Conservation (phyloP, 2,329 filamentous ascomycete genomes). For the Claviceps quebecensis region DNA sequence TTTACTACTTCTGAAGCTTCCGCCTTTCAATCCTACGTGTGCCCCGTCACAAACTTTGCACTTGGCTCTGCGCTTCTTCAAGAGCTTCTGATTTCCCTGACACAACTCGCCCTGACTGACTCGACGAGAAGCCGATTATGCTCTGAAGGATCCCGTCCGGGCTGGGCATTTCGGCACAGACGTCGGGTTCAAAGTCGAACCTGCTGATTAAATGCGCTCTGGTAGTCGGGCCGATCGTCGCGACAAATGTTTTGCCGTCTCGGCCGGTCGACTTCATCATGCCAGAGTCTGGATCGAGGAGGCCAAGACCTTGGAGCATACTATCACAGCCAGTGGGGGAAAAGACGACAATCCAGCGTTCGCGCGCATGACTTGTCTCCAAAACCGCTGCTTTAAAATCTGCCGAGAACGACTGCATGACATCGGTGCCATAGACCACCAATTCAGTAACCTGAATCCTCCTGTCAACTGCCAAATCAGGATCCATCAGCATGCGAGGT, state of each 20-base stretch:
- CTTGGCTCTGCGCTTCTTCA: not conserved
- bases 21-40: not conserved
- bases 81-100: not conserved
- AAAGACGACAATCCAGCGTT: constrained; percentile 64
- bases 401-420: constrained; percentile 62
- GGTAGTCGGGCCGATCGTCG: constrained; percentile 90
- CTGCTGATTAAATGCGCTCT: constrained; percentile 52
- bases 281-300: constrained; percentile 33
- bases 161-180: constrained; percentile 70
- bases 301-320: constrained; percentile 39
- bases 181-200: constrained; percentile 57
- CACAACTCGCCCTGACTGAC: not conserved
- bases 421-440: constrained; percentile 74
- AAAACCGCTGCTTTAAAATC: constrained; percentile 45
- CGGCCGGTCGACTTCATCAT: constrained; percentile 18
- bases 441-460: constrained; percentile 61
- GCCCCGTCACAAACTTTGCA: not conserved
- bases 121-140: constrained; percentile 29
- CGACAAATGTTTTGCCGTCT: constrained; percentile 46
- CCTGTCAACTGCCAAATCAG: constrained; percentile 29
- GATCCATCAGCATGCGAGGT: constrained; percentile 59
- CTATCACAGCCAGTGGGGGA: constrained; percentile 51
- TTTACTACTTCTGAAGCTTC: not conserved
- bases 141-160: constrained; percentile 63
- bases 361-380: constrained; percentile 23